phyloP scores from a whole-genome alignment of 2,329 filamentous ascomycete genomes.

The Metarhizium anisopliae region DNA sequence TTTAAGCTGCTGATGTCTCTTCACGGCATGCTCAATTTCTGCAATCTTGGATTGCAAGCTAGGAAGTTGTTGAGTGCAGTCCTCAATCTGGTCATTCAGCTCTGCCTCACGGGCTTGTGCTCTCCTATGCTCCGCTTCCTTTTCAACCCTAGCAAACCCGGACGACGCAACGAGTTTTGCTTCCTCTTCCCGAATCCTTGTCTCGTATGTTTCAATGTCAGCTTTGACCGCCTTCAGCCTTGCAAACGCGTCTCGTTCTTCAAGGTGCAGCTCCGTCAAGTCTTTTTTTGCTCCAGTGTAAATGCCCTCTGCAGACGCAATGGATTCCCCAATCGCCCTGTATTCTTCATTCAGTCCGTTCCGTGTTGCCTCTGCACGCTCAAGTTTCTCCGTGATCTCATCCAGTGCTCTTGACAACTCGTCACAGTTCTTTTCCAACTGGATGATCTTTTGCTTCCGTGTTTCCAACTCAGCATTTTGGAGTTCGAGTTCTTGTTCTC shows the following conservation, averaged over 20 bases:
- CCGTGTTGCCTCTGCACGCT: slow-evolving; percentile 27
- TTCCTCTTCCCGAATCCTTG: slow-evolving; percentile 46
- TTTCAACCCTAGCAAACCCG: slow-evolving; percentile 59
- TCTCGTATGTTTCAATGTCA: slow-evolving; percentile 35
- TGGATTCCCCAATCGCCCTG: slow-evolving; percentile 33
- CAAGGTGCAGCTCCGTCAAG: slow-evolving; percentile 43
- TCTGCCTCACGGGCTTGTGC: slow-evolving; percentile 17
- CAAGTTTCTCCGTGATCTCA: slow-evolving; percentile 35
- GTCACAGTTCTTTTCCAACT: slow-evolving; percentile 19
- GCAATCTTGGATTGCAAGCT: slow-evolving; percentile 22
- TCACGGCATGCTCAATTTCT: slow-evolving; percentile 20
- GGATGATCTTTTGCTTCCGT: slow-evolving; percentile 16
- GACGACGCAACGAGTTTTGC: slow-evolving; percentile 56
- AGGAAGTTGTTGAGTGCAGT: slow-evolving; percentile 21
- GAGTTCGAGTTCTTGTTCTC: slow-evolving; percentile 48
- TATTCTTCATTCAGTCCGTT: slow-evolving; percentile 36
- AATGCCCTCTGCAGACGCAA: slow-evolving; percentile 36
- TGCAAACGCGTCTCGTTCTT: slow-evolving; percentile 57
- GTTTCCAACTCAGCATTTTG: slow-evolving; percentile 19
- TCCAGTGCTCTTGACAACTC: slow-evolving; percentile 42
- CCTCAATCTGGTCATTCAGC: slow-evolving; percentile 17
- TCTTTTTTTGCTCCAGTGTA: slow-evolving; percentile 45
- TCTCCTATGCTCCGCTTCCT: slow-evolving; percentile 42
- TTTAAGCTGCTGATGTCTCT: slow-evolving; percentile 22
- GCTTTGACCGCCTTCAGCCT: slow-evolving; percentile 45